Evolutionary conservation across 805 yeast genomes (phyloP).

Genomic region (Candida sanyiensis): DNA sequence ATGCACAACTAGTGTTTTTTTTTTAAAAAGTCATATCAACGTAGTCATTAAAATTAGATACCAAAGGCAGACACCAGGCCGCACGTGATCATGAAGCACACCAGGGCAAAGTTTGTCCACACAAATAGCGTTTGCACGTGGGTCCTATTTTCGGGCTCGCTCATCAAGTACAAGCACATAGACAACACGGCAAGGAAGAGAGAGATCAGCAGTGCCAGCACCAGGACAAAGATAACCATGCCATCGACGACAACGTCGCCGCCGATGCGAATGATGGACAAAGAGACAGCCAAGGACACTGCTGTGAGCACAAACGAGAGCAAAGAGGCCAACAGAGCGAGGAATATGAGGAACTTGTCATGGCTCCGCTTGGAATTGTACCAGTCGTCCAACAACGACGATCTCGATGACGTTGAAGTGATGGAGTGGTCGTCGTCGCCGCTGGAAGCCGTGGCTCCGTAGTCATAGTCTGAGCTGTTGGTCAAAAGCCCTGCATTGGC

Average conservation of each 20-base stretch:
- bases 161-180: conserved; percentile 38
- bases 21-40: too few relatives aligned
- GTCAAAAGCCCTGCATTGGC: neutral
- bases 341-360: conserved; percentile 38
- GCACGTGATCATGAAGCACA: conserved; percentile 38
- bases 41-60: conserved; percentile 7
- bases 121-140: conserved; percentile 39
- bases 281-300: conserved; percentile 39
- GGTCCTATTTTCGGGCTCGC: conserved; percentile 25
- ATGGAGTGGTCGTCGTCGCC: conserved; percentile 17
- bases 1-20: too few relatives aligned
- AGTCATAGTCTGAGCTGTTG: neutral
- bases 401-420: conserved; percentile 8
- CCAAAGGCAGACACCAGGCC: conserved; percentile 35
- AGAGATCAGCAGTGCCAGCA: conserved; percentile 38
- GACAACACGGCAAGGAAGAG: conserved; percentile 38
- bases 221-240: conserved; percentile 29
- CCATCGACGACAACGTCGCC: conserved; percentile 20
- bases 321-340: conserved; percentile 37
- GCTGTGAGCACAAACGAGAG: conserved; percentile 38
- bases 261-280: conserved; percentile 23
- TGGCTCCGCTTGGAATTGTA: conserved; percentile 24
- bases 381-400: neutral
- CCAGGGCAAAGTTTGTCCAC: conserved; percentile 35
- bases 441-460: neutral